phyloP scores from a whole-genome alignment of 306 rosid species.

The Sicyos edulis region DNA sequence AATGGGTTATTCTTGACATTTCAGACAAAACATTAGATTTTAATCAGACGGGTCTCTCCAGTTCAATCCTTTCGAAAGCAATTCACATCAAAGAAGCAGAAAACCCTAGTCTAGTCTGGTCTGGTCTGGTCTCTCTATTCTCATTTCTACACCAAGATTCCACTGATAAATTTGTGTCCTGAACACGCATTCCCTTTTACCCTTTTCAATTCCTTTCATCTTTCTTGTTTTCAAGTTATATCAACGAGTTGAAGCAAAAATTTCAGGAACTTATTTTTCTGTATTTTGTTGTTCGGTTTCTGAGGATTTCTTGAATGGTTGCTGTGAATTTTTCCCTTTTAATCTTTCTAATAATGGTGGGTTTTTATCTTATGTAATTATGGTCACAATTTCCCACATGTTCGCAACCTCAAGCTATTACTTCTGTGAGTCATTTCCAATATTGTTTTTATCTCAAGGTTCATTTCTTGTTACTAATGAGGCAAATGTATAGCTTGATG shows the following conservation, averaged over 20 bases:
- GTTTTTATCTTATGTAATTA: conserved; percentile 53
- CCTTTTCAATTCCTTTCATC: background rate
- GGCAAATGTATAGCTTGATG: too few species aligned
- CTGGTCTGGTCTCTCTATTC: background rate
- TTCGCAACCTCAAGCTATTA: conserved; percentile 13
- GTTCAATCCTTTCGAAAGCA: too few species aligned
- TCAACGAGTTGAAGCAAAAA: background rate
- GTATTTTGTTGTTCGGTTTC: background rate
- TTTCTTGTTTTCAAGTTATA: conserved; percentile 14
- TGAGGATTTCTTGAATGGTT: conserved; percentile 23
- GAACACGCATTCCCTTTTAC: background rate
- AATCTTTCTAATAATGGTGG: conserved; percentile 33
- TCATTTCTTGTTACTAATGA: background rate
- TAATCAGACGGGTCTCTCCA: too few species aligned
- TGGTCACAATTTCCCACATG: conserved; percentile 45
- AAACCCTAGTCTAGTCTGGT: conserved; percentile 9
- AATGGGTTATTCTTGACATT: too few species aligned
- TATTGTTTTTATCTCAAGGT: too few species aligned
- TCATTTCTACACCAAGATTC: background rate
- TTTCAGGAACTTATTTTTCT: background rate
- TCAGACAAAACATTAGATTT: too few species aligned
- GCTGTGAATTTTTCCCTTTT: background rate
- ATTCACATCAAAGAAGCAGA: background rate
- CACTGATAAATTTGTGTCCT: background rate
- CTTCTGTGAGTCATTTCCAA: conserved; percentile 41